phyloP scores from a whole-genome alignment of 306 rosid species.

The Cercis canadensis region DNA sequence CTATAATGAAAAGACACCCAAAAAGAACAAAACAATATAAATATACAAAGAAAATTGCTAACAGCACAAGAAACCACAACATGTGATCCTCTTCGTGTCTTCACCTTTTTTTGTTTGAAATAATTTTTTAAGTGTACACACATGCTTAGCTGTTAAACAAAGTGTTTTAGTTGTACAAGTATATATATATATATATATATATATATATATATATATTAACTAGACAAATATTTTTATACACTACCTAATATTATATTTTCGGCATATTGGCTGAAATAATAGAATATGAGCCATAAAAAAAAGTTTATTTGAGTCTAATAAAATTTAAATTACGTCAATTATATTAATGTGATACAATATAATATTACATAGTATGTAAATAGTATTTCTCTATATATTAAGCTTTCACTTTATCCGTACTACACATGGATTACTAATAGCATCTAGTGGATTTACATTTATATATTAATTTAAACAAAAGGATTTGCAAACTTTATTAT shows the following conservation, averaged over 20 bases:
- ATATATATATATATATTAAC: too few species aligned
- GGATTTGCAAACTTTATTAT: not conserved
- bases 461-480: constrained; percentile 4
- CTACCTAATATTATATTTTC: too few species aligned
- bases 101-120: constrained; percentile 6
- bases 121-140: constrained; percentile 24
- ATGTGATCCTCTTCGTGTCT: constrained; percentile 41
- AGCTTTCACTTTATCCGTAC: constrained; percentile 51
- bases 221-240: too few species aligned
- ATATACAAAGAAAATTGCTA: constrained; percentile 17
- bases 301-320: too few species aligned
- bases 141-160: constrained; percentile 65
- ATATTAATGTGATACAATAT: too few species aligned
- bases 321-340: too few species aligned
- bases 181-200: too few species aligned
- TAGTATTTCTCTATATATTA: too few species aligned
- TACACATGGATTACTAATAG: constrained; percentile 43
- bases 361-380: too few species aligned
- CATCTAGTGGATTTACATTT: constrained; percentile 11
- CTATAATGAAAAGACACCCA: constrained; percentile 55
- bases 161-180: constrained; percentile 2
- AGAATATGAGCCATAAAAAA: too few species aligned
- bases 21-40: constrained; percentile 24
- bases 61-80: constrained; percentile 38
- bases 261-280: too few species aligned